A percentile compares a stretch with the other conserved stretches of the same genome.
Evolutionary conservation across 306 rosid genomes (phyloP).

Genomic region (Hippophae tibetana): DNA sequence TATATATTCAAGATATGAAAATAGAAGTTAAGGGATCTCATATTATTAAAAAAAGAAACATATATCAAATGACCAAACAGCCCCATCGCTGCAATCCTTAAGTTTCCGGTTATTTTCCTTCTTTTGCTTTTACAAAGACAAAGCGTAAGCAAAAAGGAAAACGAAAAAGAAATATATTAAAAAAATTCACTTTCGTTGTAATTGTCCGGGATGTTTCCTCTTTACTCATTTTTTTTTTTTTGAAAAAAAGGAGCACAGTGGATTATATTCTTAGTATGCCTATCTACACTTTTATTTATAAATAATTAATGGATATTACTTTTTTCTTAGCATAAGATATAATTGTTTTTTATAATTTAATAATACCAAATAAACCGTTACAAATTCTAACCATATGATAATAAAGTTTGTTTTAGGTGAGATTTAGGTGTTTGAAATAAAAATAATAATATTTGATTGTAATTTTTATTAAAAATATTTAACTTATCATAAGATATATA

Average conservation of each 20-base stretch:
- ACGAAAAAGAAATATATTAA: background rate
- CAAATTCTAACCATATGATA: too few species aligned
- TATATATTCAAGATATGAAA: too few species aligned
- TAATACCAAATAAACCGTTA: too few species aligned
- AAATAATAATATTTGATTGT: too few species aligned
- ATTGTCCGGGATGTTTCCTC: constrained; percentile 9
- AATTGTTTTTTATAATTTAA: too few species aligned
- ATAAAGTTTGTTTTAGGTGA: too few species aligned
- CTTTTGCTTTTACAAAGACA: background rate
- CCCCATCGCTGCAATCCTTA: background rate
- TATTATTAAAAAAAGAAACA: constrained; percentile 5
- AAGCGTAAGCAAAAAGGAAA: constrained; percentile 1
- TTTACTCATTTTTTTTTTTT: constrained; percentile 6
- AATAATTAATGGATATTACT: background rate
- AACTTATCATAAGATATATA: too few species aligned
- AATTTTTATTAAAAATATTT: too few species aligned
- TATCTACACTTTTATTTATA: background rate
- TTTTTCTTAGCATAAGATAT: background rate
- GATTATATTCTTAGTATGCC: background rate
- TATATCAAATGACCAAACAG: constrained; percentile 3
- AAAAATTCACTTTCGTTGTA: background rate
- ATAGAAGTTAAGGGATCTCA: too few species aligned
- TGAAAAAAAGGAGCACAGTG: background rate
- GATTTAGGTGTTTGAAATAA: too few species aligned
- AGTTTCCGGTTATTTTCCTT: background rate